Percentiles rank a stretch among this genome's conserved stretches.
Conservation (phyloP, 768 basidiomycete species). For the Tulasnella sp. region DNA sequence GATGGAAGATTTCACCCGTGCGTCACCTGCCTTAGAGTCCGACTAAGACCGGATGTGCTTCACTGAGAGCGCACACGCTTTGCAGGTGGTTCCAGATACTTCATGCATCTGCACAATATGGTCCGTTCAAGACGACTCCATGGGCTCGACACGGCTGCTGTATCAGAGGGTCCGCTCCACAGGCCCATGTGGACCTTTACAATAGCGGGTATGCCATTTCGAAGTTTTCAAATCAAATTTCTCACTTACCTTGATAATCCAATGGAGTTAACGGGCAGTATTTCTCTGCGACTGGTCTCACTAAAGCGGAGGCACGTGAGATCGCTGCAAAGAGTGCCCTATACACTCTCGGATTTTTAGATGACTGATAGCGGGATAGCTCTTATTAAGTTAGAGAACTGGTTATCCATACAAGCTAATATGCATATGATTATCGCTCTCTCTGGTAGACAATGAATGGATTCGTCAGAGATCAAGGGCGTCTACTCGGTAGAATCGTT, state of each 20-base stretch:
- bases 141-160: background rate
- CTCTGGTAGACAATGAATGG: too few relatives aligned
- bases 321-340: background rate
- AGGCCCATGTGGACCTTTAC: background rate
- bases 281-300: background rate
- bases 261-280: background rate
- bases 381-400: too few relatives aligned
- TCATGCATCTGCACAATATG: slow-evolving; percentile 3
- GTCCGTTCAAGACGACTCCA: background rate
- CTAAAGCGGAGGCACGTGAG: background rate
- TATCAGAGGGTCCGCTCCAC: background rate
- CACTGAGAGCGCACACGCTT: background rate
- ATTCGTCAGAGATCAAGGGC: too few relatives aligned
- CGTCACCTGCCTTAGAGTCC: background rate
- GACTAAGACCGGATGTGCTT: background rate
- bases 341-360: background rate
- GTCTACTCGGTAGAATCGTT: too few relatives aligned
- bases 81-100: background rate
- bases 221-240: too few relatives aligned
- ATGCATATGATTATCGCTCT: too few relatives aligned
- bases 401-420: too few relatives aligned
- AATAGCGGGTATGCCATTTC: background rate
- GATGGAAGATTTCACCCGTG: background rate
- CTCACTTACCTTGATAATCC: background rate
- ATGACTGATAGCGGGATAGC: background rate